Evolutionary conservation across 352 stramenopile species (phyloP).

Genomic region (Phytopythium cucurbitacearum): DNA sequence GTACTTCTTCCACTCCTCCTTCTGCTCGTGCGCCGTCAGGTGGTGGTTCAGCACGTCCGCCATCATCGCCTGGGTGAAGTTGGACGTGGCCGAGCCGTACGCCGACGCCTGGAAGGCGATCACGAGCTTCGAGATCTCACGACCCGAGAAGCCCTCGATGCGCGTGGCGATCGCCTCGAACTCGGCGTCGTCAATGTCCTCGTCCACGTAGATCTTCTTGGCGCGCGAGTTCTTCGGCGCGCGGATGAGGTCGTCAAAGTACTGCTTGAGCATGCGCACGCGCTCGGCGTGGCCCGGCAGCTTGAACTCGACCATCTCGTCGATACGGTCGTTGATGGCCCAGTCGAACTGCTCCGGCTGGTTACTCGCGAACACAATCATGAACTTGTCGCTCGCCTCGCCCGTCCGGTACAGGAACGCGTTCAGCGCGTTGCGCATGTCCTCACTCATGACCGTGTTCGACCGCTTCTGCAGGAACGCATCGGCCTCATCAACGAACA

Average conservation of each 20-base stretch:
- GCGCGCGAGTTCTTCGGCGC: constrained; percentile 82
- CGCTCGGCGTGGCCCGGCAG: constrained; percentile 94
- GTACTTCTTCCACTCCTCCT: constrained; percentile 92
- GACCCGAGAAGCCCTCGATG: constrained; percentile 97
- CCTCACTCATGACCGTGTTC: constrained; percentile 92
- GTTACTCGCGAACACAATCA: constrained; percentile 99
- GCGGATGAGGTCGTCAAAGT: constrained; percentile 97
- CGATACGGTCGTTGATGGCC: constrained; percentile 99
- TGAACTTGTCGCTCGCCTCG: constrained; percentile 98
- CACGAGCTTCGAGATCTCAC: constrained; percentile 98
- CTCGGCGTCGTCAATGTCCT: constrained; percentile 90
- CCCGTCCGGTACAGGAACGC: constrained; percentile 99
- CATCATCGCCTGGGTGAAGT: constrained; percentile 93
- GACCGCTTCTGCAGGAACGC: constrained; percentile 98
- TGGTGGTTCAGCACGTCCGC: constrained; percentile 93
- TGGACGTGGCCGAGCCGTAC: constrained; percentile 93
- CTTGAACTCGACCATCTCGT: constrained; percentile 98
- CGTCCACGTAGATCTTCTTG: constrained; percentile 86
- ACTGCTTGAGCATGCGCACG: constrained; percentile 96
- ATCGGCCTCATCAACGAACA: constrained; percentile 99
- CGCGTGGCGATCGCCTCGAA: constrained; percentile 90
- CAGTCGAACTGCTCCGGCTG: constrained; percentile 98
- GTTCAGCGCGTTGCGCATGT: constrained; percentile 99
- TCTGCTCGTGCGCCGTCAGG: constrained; percentile 90
- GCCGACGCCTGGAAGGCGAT: constrained; percentile 98